Evolutionary conservation across 257 asterid genomes (phyloP).

Genomic region (Nicotiana tomentosiformis): DNA sequence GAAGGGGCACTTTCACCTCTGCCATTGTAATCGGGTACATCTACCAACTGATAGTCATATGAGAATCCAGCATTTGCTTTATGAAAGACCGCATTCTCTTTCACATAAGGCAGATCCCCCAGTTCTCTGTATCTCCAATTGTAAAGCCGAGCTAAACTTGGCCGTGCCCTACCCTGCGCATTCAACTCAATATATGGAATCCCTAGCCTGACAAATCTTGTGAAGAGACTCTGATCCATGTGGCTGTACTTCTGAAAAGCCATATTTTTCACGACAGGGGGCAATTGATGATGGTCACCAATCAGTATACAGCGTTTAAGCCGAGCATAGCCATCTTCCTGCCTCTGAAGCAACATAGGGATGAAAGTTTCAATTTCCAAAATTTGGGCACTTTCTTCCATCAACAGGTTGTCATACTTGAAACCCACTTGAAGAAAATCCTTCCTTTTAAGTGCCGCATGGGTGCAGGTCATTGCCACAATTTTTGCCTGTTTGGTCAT

Average conservation of each 20-base stretch:
- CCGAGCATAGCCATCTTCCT: slow-evolving; percentile 99
- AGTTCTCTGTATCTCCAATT: slow-evolving; percentile 95
- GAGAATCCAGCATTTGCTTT: slow-evolving; percentile 88
- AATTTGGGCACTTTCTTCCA: slow-evolving; percentile 99
- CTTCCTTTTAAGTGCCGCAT: slow-evolving; percentile 96
- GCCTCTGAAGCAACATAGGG: slow-evolving; percentile 98
- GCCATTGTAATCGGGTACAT: slow-evolving; percentile 89
- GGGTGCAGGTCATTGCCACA: slow-evolving; percentile 99
- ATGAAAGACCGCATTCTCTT: slow-evolving; percentile 52
- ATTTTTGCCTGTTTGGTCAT: slow-evolving; percentile 98
- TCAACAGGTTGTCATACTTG: slow-evolving; percentile 87
- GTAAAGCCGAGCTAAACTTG: slow-evolving; percentile 91
- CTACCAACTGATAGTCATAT: slow-evolving; percentile 85
- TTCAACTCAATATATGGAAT: slow-evolving; percentile 95
- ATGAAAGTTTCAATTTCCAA: slow-evolving; percentile 97
- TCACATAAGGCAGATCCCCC: slow-evolving; percentile 87
- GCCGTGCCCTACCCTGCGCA: slow-evolving; percentile 99
- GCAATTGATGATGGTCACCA: slow-evolving; percentile 98
- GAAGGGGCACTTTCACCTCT: slow-evolving; percentile 98
- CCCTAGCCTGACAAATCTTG: slow-evolving; percentile 94
- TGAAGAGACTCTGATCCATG: slow-evolving; percentile 98
- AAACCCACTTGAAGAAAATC: slow-evolving; percentile 91
- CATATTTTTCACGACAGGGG: slow-evolving; percentile 99
- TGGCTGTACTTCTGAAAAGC: slow-evolving; percentile 99
- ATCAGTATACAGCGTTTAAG: slow-evolving; percentile 96